A percentile compares a stretch with the other conserved stretches of the same genome.
Evolutionary conservation across 1,284 basidiomycete genomes (phyloP).

Genomic region (Cutaneotrichosporon cutaneum): DNA sequence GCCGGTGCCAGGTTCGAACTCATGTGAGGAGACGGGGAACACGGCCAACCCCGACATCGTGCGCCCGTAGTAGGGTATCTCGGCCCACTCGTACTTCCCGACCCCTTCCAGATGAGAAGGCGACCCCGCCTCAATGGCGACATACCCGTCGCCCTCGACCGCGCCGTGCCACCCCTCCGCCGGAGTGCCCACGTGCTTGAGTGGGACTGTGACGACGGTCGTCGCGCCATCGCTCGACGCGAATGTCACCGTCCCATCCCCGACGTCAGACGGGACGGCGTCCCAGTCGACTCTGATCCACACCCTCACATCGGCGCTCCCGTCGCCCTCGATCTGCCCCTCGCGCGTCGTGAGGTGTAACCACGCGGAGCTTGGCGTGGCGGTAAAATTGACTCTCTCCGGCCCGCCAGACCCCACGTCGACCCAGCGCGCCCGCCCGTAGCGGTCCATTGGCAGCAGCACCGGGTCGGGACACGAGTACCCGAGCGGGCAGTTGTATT

Average conservation of each 20-base stretch:
- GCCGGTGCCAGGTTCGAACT: slow-evolving; percentile 63
- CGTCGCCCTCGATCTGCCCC: slow-evolving; percentile 58
- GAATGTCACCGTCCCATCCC: slow-evolving; percentile 53
- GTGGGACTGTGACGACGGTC: slow-evolving; percentile 52
- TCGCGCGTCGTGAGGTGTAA: slow-evolving; percentile 56
- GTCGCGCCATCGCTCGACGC: slow-evolving; percentile 52
- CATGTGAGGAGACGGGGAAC: slow-evolving; percentile 60
- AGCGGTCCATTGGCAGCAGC: slow-evolving; percentile 59
- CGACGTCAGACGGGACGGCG: neutral
- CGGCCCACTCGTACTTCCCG: slow-evolving; percentile 60
- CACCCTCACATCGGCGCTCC: slow-evolving; percentile 58
- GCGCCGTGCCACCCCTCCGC: slow-evolving; percentile 62
- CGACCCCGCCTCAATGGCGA: slow-evolving; percentile 67
- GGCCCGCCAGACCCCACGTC: slow-evolving; percentile 66
- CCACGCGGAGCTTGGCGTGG: slow-evolving; percentile 61
- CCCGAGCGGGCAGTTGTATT: slow-evolving; percentile 54
- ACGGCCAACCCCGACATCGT: slow-evolving; percentile 58
- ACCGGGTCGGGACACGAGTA: slow-evolving; percentile 60
- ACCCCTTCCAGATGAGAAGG: slow-evolving; percentile 48
- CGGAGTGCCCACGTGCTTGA: slow-evolving; percentile 25
- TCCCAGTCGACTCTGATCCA: slow-evolving; percentile 64
- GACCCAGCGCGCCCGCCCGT: slow-evolving; percentile 60
- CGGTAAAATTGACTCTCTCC: slow-evolving; percentile 60
- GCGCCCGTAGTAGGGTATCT: slow-evolving; percentile 61
- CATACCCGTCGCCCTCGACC: slow-evolving; percentile 63